Evolutionary conservation across 2,329 filamentous ascomycete genomes (phyloP).

Genomic region (Pseudopithomyces maydicus): DNA sequence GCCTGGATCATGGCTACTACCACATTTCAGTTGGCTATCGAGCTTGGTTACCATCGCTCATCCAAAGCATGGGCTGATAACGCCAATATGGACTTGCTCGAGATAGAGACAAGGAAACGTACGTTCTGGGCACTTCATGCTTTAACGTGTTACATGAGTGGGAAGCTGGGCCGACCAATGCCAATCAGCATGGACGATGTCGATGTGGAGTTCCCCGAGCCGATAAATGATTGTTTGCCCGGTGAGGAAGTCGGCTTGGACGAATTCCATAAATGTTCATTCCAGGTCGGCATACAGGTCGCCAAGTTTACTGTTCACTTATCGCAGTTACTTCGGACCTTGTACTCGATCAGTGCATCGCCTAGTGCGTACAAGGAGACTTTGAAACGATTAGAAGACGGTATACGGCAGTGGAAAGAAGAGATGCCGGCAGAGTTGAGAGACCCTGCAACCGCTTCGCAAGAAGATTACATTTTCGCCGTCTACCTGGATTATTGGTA

Average conservation of each 20-base stretch:
- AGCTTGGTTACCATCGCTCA: slow-evolving; percentile 77
- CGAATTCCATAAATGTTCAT: slow-evolving; percentile 64
- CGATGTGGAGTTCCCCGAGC: slow-evolving; percentile 76
- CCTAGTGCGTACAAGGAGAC: slow-evolving; percentile 67
- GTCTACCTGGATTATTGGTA: slow-evolving; percentile 56
- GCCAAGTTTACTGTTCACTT: slow-evolving; percentile 70
- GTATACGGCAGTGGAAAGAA: slow-evolving; percentile 67
- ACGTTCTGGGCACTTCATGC: slow-evolving; percentile 76
- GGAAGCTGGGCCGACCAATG: slow-evolving; percentile 79
- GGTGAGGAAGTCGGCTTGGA: slow-evolving; percentile 56
- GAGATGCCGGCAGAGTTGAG: slow-evolving; percentile 66
- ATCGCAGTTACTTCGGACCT: slow-evolving; percentile 74
- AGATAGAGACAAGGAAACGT: slow-evolving; percentile 77
- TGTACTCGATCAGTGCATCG: slow-evolving; percentile 73
- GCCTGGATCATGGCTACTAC: slow-evolving; percentile 71
- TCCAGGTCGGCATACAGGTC: slow-evolving; percentile 67
- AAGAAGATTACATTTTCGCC: slow-evolving; percentile 55
- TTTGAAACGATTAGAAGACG: slow-evolving; percentile 68
- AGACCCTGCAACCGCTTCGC: slow-evolving; percentile 50
- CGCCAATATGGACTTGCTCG: slow-evolving; percentile 56
- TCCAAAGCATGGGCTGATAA: slow-evolving; percentile 61
- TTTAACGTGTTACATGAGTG: slow-evolving; percentile 71
- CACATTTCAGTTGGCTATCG: slow-evolving; percentile 71
- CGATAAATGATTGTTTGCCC: slow-evolving; percentile 72
- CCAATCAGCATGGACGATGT: slow-evolving; percentile 75